phyloP scores from a whole-genome alignment of 75 land plant species.

The Pinus tabuliformis region DNA sequence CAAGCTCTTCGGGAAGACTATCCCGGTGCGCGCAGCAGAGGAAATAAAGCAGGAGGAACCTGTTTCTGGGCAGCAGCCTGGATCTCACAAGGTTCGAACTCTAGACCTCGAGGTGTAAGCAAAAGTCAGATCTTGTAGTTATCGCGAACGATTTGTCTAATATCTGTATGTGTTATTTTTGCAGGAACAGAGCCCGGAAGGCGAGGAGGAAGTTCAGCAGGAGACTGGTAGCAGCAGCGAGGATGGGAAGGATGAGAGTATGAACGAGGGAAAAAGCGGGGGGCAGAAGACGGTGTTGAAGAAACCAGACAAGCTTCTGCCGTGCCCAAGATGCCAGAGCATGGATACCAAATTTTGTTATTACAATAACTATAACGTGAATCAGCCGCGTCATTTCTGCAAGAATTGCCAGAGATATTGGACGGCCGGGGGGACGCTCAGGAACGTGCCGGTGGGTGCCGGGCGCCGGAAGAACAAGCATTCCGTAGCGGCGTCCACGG shows the following conservation, averaged over 20 bases:
- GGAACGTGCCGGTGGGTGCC: slow-evolving; percentile 77
- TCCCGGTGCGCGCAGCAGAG: slow-evolving; percentile 3
- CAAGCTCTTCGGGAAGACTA: slow-evolving; percentile 37
- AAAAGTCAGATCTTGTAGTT: neutral
- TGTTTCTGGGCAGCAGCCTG: neutral
- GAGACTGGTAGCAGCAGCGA: neutral
- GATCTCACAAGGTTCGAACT: neutral
- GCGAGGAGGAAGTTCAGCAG: neutral
- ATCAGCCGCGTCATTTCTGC: slow-evolving; percentile 78
- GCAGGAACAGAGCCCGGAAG: neutral
- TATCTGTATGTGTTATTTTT: neutral
- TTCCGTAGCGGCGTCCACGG: neutral
- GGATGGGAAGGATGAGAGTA: neutral
- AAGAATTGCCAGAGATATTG: slow-evolving; percentile 76
- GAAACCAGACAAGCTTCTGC: slow-evolving; percentile 5
- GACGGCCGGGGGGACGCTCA: slow-evolving; percentile 75
- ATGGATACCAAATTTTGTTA: slow-evolving; percentile 66
- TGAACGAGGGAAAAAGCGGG: neutral
- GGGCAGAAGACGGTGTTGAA: slow-evolving; percentile 13
- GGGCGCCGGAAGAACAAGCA: slow-evolving; percentile 70
- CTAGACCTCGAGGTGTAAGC: neutral
- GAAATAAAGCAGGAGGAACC: neutral
- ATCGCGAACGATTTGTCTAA: neutral
- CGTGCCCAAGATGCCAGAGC: slow-evolving; percentile 39
- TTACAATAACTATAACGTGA: slow-evolving; percentile 66